Evolutionary conservation across 208 protist species (phyloP), one percentile per base, ranked within the genome.

Genomic region (Trypanosoma scelopori): DNA sequence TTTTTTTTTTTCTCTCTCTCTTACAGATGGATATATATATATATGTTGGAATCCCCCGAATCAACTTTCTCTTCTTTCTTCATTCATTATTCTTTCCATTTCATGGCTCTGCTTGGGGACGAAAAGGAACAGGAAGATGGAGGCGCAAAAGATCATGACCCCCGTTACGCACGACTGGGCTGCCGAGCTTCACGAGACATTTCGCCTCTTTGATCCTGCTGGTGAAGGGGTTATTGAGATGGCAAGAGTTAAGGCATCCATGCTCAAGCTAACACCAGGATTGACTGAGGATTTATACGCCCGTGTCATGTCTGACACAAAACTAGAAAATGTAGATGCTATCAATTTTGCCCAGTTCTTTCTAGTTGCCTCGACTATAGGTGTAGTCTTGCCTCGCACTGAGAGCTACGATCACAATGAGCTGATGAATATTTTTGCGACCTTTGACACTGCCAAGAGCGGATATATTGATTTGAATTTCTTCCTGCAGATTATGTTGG

Each of bases 261-360:
- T 83, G 18, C 57, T 68, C 18, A 69, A 51, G 6, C 49, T 87
- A 42, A 25, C 63, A 51, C 69, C 78, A 12, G 55, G 37, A 12
- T 57, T 81, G 12, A 59, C 37, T 1, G 72, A 79, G 12, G 65
- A 69, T 18, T 42, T 60, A n/a, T 79, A 82, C 64, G 39, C 65
- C 25, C 32, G 51, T 39, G 49, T 89, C 42, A 53, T 85, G 11
- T 58, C 65, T 41, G 66, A 75, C 23, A 69, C 57, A 41, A 62
- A 72, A 28, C 48, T 85, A 5, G 76, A 85, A 18, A 58, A 70
- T 22, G 41, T 55, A 11, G 67, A 74, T 28, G 55, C 60, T 5
- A 61, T 87, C n/a, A 84, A 78, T 13, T 91, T 89, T 74, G 65
- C 77, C 12, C 81, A 91, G 32, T 93, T 91, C 46, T 85, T 81